Evolutionary conservation across 2,329 filamentous ascomycete genomes (phyloP), one percentile per base, ranked within the genome.

Genomic region (Fusarium sp.): DNA sequence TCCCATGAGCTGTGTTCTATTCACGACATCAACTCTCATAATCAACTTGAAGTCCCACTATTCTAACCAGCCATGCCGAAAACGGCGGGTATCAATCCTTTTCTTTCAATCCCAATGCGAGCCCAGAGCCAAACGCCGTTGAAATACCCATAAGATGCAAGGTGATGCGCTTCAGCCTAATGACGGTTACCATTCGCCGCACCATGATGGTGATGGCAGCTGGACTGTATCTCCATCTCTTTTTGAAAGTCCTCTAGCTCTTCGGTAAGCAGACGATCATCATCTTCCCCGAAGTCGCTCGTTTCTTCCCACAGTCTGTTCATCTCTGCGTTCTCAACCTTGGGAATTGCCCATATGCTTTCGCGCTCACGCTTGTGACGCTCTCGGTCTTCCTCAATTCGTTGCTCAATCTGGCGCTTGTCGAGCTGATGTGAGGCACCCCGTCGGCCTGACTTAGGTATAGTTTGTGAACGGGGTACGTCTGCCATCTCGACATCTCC

Each of bases 361-460:
- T 99, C 96, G 21, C 96, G 84, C 74, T 95, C 83, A 41, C 95
- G 84, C 83, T 99, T 99, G 79, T 99, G 96, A 41, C 96, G 84
- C 78, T 99, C 96, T 5, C 96, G 85, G 78, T 99, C 96, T 80
- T 99, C 96, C 73, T 99, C 96, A 66, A 99, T 97, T 39, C 96
- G 86, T 81, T 98, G 94, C 80, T 98, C 94, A 52, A 97, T 92
- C 80, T 97, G 92, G 56, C 91, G 87, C 80, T 95, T 96, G 74
- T 97, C 93, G 50, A 96, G 78, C 17, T 81, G 78, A 27, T 80
- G 78, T 7, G 76, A 73, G 58, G 66, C 76, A 43, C 67, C 74
- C 59, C 72, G 75, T 61, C 71, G 78, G 13, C 73, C 71, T 17
- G 75, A 72, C 62, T 76, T 79, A 1, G 79, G 77, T n/a, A 79